phyloP scores from a whole-genome alignment of 2,329 filamentous ascomycete genomes.

The Alternaria metachromatica region DNA sequence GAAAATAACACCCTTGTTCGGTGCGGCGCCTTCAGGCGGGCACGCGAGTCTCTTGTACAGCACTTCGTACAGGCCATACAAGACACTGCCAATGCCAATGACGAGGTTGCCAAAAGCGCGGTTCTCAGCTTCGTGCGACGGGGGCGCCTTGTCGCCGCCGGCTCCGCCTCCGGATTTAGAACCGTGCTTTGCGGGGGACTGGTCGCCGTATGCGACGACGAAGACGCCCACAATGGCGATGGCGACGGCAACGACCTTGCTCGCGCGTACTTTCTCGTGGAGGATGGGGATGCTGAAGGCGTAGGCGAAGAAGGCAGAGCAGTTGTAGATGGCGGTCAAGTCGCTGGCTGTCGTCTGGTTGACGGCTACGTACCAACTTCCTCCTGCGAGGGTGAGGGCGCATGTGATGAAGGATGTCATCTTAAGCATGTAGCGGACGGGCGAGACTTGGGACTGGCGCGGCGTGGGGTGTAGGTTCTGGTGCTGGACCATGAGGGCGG shows the following conservation, averaged over 20 bases:
- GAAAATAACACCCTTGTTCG: conserved; percentile 92
- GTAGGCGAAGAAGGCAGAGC: conserved; percentile 98
- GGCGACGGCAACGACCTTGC: conserved; percentile 85
- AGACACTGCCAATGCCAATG: conserved; percentile 86
- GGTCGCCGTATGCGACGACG: conserved; percentile 92
- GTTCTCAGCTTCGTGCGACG: conserved; percentile 64
- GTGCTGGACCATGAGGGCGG: conserved; percentile 84
- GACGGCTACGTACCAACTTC: conserved; percentile 95
- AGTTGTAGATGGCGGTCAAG: conserved; percentile 98
- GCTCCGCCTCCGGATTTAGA: conserved; percentile 62
- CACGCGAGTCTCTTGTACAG: conserved; percentile 94
- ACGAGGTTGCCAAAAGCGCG: conserved; percentile 86
- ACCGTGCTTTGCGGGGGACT: conserved; percentile 60
- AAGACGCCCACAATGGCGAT: conserved; percentile 90
- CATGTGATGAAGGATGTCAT: conserved; percentile 84
- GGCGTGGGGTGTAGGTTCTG: conserved; percentile 72
- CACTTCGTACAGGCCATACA: conserved; percentile 97
- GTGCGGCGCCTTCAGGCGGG: conserved; percentile 84
- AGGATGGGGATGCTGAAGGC: conserved; percentile 92
- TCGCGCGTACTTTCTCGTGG: conserved; percentile 79
- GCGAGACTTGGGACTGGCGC: conserved; percentile 56
- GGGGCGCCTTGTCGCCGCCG: conserved; percentile 56
- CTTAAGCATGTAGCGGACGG: conserved; percentile 75
- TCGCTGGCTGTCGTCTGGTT: conserved; percentile 92
- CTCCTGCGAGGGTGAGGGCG: conserved; percentile 85